Conservation (phyloP, 371 early-diverging fungal genomes). For the Fennellomyces sp. region DNA sequence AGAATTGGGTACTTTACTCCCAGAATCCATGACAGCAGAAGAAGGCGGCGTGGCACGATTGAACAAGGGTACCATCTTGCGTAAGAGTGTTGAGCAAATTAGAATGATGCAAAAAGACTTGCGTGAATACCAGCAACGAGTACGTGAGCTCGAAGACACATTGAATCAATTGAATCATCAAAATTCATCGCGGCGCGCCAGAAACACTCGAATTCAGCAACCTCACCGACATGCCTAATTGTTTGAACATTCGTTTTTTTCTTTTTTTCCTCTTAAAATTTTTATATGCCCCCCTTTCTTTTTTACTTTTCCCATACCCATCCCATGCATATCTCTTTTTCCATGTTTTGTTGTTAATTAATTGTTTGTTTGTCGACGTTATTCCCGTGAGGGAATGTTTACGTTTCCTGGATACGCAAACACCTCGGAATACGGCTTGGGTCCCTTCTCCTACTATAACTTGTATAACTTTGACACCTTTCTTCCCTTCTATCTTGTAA, state of each 20-base stretch:
- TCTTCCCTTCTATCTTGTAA: too few species aligned
- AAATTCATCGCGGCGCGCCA: background rate
- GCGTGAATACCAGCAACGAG: conserved; percentile 55
- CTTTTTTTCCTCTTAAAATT: background rate
- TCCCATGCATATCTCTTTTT: background rate
- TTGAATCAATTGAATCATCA: conserved; percentile 21
- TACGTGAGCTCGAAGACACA: conserved; percentile 66
- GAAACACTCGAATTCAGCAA: background rate
- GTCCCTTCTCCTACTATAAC: background rate
- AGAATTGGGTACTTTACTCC: conserved; percentile 87
- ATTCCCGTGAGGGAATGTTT: conserved; percentile 12
- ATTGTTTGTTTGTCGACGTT: background rate
- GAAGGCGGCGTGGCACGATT: conserved; percentile 65
- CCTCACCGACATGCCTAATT: background rate
- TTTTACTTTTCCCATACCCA: background rate
- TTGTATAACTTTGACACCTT: conserved; percentile 5
- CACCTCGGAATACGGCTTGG: conserved; percentile 4
- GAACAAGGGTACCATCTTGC: conserved; percentile 83
- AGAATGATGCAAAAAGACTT: conserved; percentile 63
- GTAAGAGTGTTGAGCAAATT: conserved; percentile 90
- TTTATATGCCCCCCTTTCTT: background rate
- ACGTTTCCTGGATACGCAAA: background rate
- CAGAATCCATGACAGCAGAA: conserved; percentile 55
- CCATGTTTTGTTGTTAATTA: conserved; percentile 4
- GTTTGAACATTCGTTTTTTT: too few species aligned